Base-by-base conservation (phyloP, 2,329 filamentous ascomycete genomes). In the Penicillium sp. region DNA sequence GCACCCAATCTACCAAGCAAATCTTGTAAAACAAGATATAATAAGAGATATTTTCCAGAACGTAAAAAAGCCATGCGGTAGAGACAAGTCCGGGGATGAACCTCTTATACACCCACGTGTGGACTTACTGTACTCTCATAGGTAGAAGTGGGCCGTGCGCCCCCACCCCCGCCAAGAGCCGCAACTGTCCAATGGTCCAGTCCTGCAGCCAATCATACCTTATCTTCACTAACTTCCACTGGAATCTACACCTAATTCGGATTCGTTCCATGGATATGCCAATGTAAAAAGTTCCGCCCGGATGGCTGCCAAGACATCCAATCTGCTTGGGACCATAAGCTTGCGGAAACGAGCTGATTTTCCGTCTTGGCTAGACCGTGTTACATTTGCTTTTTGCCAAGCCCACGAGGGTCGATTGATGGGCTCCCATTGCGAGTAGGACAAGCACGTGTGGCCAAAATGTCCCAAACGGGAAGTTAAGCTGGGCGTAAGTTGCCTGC, bases 401-500 rank as follows among this genome's bases (percentile, higher is more conserved):
- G 56, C 30, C 22, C 28, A 40, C 17, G n/a, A 36, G 33, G 43
- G 30, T 46, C 50, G 54, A 35, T 35, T 35, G 30, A 16, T 35
- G 51, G 19, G 52, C 53, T 48, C 10, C 33, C 48, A 37, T 53
- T 58, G 58, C 57, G 59, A 63, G 59, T 65, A 56, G 35, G 49
- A 45, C 31, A 45, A 38, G 58, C 62, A 65, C 62, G 62, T 65
- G 62, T 65, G 43, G 42, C 35, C 50, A 12, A 6, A 12, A 30
- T 51, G 12, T 31, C 53, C 46, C 28, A 38, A 41, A 30, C n/a
- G 36, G 40, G 50, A 37, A 55, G 33, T 44, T 28, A 4, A 14
- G 22, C 43, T 43, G 28, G 40, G 44, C 17, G 22, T 35, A 36
- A 22, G 28, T 26, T 42, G 7, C 36, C 31, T 41, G 26, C 51